Evolutionary conservation across 2,329 filamentous ascomycete species (phyloP).

Genomic region (Acephala macrosclerotiorum): DNA sequence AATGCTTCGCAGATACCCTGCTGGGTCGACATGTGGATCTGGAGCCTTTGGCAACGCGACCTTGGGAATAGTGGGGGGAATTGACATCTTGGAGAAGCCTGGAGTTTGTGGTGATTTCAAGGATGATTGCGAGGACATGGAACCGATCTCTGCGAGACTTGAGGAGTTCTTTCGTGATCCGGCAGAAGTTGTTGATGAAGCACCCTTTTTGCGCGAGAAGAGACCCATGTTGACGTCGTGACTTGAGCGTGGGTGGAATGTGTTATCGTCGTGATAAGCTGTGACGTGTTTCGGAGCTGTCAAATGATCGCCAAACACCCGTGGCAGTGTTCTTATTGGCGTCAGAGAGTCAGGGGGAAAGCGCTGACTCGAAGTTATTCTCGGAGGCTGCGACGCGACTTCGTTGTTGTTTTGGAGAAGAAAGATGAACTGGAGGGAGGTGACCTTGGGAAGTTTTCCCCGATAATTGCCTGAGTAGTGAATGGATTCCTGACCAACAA

Average conservation of each 20-base stretch:
- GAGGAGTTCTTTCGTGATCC: conserved; percentile 37
- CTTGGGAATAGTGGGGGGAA: conserved; percentile 65
- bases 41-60: conserved; percentile 84
- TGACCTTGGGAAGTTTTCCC: background rate
- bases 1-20: conserved; percentile 89
- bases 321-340: conserved; percentile 3
- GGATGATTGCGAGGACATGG: conserved; percentile 40
- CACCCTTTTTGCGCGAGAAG: conserved; percentile 43
- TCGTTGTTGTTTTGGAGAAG: background rate
- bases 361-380: background rate
- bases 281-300: conserved; percentile 6
- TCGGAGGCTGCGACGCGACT: background rate
- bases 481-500: too few relatives aligned
- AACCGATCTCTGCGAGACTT: conserved; percentile 35
- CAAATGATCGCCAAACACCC: background rate
- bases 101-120: conserved; percentile 41
- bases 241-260: background rate
- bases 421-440: background rate
- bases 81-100: conserved; percentile 39
- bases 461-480: too few relatives aligned
- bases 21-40: conserved; percentile 87
- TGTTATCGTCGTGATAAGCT: conserved; percentile 4
- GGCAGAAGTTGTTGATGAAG: conserved; percentile 32
- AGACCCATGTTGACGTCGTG: conserved; percentile 37
- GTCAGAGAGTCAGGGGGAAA: background rate